phyloP scores from a whole-genome alignment of 306 rosid species.

The Glycine latifolia region DNA sequence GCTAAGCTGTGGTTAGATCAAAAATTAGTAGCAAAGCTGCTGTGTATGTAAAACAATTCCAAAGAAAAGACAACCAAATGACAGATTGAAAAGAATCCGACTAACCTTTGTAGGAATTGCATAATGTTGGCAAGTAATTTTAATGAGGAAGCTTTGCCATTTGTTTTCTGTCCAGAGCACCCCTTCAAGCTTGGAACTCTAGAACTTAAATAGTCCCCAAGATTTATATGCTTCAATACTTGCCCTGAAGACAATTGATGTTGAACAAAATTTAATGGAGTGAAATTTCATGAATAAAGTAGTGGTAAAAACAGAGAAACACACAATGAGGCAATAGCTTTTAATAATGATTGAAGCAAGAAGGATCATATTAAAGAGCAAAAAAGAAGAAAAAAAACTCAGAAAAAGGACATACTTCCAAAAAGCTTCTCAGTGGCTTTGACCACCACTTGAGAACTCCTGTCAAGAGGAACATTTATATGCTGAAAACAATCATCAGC shows the following conservation, averaged over 20 bases:
- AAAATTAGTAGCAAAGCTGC: slow-evolving; percentile 12
- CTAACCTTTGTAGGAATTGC: slow-evolving; percentile 83
- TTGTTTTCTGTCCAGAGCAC: slow-evolving; percentile 57
- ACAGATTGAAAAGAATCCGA: slow-evolving; percentile 29
- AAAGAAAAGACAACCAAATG: not conserved
- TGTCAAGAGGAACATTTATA: slow-evolving; percentile 73
- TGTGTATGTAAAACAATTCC: slow-evolving; percentile 6
- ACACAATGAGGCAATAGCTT: slow-evolving; percentile 13
- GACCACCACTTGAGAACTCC: slow-evolving; percentile 80
- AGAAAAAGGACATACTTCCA: slow-evolving; percentile 78
- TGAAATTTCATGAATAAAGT: slow-evolving; percentile 10
- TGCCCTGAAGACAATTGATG: slow-evolving; percentile 65
- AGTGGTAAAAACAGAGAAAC: not conserved
- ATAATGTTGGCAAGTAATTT: slow-evolving; percentile 67
- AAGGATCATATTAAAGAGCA: slow-evolving; percentile 24
- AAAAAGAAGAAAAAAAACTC: not conserved
- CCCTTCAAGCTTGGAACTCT: slow-evolving; percentile 85
- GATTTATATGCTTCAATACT: slow-evolving; percentile 84
- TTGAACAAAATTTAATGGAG: slow-evolving; percentile 37
- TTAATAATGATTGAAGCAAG: slow-evolving; percentile 20
- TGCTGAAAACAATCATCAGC: slow-evolving; percentile 94
- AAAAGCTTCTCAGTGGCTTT: slow-evolving; percentile 84
- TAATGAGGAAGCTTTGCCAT: slow-evolving; percentile 71
- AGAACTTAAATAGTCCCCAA: slow-evolving; percentile 70
- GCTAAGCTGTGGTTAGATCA: not conserved